phyloP scores from a whole-genome alignment of 2,329 filamentous ascomycete genomes.

The Pseudonectria buxi region DNA sequence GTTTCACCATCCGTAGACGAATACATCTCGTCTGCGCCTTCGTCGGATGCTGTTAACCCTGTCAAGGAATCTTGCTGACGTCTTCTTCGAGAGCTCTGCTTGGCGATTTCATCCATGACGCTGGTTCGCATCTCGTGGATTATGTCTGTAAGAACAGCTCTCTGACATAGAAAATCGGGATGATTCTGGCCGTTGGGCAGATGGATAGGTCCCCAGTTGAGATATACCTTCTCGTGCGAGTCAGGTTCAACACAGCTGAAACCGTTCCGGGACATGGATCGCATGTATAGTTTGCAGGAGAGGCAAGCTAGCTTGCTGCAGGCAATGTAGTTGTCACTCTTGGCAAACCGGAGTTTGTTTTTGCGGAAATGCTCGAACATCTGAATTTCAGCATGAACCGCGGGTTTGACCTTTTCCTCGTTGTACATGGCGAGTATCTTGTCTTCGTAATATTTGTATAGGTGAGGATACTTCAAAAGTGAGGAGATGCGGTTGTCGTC shows the following conservation, averaged over 20 bases:
- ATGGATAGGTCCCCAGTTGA: slow-evolving; percentile 31
- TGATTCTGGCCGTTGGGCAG: slow-evolving; percentile 7
- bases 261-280: slow-evolving; percentile 27
- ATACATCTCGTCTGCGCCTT: too few relatives aligned
- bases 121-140: slow-evolving; percentile 6
- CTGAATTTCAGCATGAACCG: slow-evolving; percentile 40
- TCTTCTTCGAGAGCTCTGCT: not conserved
- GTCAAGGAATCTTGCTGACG: slow-evolving; percentile 12
- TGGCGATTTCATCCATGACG: slow-evolving; percentile 4
- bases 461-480: slow-evolving; percentile 3
- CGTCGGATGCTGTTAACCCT: slow-evolving; percentile 5
- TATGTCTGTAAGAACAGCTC: slow-evolving; percentile 3
- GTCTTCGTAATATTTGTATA: slow-evolving; percentile 1
- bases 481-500: slow-evolving; percentile 4
- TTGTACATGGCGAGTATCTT: slow-evolving; percentile 8
- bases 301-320: slow-evolving; percentile 47
- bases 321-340: slow-evolving; percentile 38
- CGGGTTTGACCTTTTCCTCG: slow-evolving; percentile 15
- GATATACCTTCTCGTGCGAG: slow-evolving; percentile 34
- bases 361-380: slow-evolving; percentile 40
- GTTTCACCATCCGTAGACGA: too few relatives aligned
- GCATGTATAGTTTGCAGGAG: slow-evolving; percentile 40
- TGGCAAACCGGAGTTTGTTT: slow-evolving; percentile 26
- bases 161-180: slow-evolving; percentile 7
- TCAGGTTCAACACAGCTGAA: slow-evolving; percentile 21